Percentiles rank a stretch among this genome's conserved stretches.
phyloP scores from a whole-genome alignment of 305 asterid genomes.

The Fraxinus platypoda region DNA sequence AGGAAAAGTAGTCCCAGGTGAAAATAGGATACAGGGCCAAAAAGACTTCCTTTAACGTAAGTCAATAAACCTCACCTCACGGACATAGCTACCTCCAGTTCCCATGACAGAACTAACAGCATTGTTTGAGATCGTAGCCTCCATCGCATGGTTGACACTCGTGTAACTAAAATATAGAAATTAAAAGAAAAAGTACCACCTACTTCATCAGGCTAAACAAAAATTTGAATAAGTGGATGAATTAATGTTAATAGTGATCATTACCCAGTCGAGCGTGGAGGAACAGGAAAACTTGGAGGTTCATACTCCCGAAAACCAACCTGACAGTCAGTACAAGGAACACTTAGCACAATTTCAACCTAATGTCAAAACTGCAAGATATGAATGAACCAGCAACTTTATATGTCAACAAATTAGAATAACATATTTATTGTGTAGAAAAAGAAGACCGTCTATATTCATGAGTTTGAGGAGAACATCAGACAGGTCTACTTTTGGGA shows the following conservation, averaged over 20 bases:
- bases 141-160: slow-evolving; percentile 27
- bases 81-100: slow-evolving; percentile 40
- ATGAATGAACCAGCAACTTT: neutral
- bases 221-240: neutral
- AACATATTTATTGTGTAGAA: neutral
- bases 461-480: slow-evolving; percentile 3
- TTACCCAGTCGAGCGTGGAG: slow-evolving; percentile 56
- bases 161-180: slow-evolving; percentile 38
- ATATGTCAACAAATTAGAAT: neutral
- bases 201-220: neutral
- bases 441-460: neutral
- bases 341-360: slow-evolving; percentile 21
- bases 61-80: slow-evolving; percentile 47
- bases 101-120: slow-evolving; percentile 35
- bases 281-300: slow-evolving; percentile 45
- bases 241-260: slow-evolving; percentile 13
- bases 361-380: slow-evolving; percentile 9
- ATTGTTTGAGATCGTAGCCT: slow-evolving; percentile 34
- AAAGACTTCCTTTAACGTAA: neutral
- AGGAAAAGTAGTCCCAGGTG: neutral
- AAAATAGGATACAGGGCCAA: neutral
- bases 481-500: neutral
- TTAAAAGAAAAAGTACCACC: neutral
- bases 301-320: slow-evolving; percentile 53
- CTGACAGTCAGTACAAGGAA: slow-evolving; percentile 37